These are phyloP conservation scores for Lobosporangium transversale DNA, from an alignment of 192 early-diverging fungal genomes.

Conservation along the genomic window DNA sequence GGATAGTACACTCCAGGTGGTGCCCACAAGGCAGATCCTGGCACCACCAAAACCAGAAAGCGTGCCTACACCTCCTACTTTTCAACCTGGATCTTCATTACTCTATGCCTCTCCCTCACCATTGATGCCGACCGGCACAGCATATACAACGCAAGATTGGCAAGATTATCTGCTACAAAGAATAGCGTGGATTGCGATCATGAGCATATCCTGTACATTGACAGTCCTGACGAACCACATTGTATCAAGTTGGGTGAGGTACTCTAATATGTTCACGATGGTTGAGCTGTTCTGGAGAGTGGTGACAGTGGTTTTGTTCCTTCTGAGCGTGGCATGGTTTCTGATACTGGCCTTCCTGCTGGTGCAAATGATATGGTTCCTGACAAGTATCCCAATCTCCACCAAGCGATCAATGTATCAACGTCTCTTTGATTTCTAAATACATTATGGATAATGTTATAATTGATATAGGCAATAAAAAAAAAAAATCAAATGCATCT, in stretches of 20 bases:
- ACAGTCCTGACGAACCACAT: conserved; percentile 10
- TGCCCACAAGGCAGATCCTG: conserved; percentile 4
- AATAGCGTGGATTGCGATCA: conserved; percentile 12
- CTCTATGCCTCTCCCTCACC: neutral
- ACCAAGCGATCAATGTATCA: conserved; percentile 21
- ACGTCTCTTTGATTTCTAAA: conserved; percentile 28
- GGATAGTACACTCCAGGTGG: conserved; percentile 15
- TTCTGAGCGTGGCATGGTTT: conserved; percentile 20
- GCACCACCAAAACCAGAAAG: neutral
- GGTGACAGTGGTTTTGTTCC: conserved; percentile 11
- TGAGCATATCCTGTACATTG: neutral
- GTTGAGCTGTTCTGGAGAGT: conserved; percentile 15
- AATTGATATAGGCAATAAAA: too few relatives aligned
- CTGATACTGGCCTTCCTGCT: conserved; percentile 16
- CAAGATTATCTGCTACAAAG: conserved; percentile 24
- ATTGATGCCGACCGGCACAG: neutral
- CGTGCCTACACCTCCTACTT: neutral
- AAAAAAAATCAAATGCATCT: neutral
- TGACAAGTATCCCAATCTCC: conserved; percentile 7
- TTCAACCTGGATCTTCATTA: neutral
- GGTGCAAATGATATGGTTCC: conserved; percentile 26
- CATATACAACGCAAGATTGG: too few relatives aligned
- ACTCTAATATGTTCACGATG: conserved; percentile 2
- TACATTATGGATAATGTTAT: too few relatives aligned
- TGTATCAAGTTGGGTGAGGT: conserved; percentile 6